These are phyloP conservation scores for Trametes cingulata DNA, from an alignment of 768 basidiomycete genomes.

Conservation along the genomic window DNA sequence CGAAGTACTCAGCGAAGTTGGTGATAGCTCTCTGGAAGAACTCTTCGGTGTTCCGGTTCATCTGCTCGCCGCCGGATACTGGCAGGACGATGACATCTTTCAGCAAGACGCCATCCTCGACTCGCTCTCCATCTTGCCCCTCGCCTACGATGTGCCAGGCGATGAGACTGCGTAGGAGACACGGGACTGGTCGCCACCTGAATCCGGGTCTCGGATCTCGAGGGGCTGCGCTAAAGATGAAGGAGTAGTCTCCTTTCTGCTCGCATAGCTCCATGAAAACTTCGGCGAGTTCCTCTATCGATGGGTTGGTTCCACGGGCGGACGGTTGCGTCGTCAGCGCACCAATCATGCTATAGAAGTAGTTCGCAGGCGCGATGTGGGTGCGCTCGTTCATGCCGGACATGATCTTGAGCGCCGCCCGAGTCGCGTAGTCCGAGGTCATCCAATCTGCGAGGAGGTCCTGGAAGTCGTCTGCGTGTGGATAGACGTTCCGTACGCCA, in stretches of 20 bases:
- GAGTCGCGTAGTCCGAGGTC: conserved; percentile 7
- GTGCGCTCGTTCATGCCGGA: conserved; percentile 11
- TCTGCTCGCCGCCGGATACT: not conserved
- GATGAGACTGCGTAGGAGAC: not conserved
- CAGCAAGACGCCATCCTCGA: conserved; percentile 1
- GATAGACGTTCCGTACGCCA: conserved; percentile 5
- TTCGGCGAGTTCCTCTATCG: conserved; percentile 20
- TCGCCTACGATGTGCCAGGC: conserved; percentile 7
- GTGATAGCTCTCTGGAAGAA: not conserved
- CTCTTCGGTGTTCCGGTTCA: not conserved
- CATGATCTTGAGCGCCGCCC: conserved; percentile 22
- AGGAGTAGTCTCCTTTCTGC: conserved; percentile 27
- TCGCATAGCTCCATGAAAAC: conserved; percentile 22
- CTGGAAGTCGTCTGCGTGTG: conserved; percentile 21
- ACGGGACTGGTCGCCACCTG: conserved; percentile 16
- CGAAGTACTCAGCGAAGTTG: not conserved
- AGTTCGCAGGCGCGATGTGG: conserved; percentile 12
- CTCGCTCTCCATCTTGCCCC: not conserved
- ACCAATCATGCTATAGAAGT: conserved; percentile 26
- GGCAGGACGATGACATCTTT: not conserved
- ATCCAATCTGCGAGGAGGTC: conserved; percentile 19
- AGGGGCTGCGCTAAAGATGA: conserved; percentile 19
- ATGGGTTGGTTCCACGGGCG: conserved; percentile 12
- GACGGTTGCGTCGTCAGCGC: conserved; percentile 18
- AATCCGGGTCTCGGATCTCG: conserved; percentile 12